Evolutionary conservation across 768 basidiomycete genomes (phyloP), one percentile per base, ranked within the genome.

Genomic region (Calocera viscosa): DNA sequence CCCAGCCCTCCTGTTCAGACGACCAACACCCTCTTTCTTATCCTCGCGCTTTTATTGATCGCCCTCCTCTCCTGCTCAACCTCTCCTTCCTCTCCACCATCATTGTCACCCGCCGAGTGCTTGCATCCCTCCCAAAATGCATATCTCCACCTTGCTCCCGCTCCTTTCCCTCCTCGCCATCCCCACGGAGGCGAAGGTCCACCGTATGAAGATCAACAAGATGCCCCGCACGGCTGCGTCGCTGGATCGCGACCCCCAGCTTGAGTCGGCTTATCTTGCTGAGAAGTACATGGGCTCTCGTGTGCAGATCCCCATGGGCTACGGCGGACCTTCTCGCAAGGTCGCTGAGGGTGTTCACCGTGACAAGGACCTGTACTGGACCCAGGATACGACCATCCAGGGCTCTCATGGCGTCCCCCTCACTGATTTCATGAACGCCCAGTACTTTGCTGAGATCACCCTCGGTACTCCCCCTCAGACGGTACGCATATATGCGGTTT

Each of bases 401-500:
- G 89, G 85, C 66, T 93, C 91, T 39, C 95, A 98, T 75, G 77
- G 78, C 40, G 90, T 97, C 65, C 95, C 96, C 69, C 82, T 99
- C 49, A 16, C 70, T 96, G 94, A 97, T 81, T 98, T 91, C 79
- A 86, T 94, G 86, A 98, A 98, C 75, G 94, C 96, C 38, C 94
- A 99, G 76, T 98, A 99, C 78, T 99, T 83, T 75, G 83, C 93
- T 22, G 89, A 93, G 69, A 95, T 98, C 68, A 74, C 80, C 0
- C 75, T 97, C 66, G 95, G 95, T 17, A 82, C 80, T 0, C 95
- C 95, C 24, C 83, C 92, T 38, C 95, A 98, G 77, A 78, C 73
- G 2, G 88, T 89, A 75, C 74, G 86, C 78, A 22, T 19, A 5
- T 60, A 11, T 66, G 33, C 63, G 66, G 64, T 66, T 17, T 49